Evolutionary conservation across 2,329 filamentous ascomycete genomes (phyloP).

Genomic region (Thielaviopsis populi): DNA sequence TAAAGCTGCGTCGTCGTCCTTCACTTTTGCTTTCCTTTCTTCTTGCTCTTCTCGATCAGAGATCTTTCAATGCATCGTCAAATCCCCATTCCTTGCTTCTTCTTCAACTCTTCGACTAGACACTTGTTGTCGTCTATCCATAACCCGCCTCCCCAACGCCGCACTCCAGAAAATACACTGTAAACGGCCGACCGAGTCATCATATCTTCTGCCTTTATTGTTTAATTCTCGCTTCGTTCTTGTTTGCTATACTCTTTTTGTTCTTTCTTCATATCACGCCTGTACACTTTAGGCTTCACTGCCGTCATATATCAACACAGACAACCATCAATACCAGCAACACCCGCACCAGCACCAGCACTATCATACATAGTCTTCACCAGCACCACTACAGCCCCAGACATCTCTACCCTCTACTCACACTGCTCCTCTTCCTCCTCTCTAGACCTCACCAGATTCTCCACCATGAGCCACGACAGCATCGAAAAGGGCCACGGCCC

Average conservation of each 20-base stretch:
- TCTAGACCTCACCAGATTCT: conserved; percentile 16
- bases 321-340: background rate
- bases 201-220: background rate
- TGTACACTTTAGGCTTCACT: conserved; percentile 2
- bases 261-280: background rate
- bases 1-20: conserved; percentile 2
- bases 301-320: background rate
- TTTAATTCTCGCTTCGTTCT: background rate
- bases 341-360: background rate
- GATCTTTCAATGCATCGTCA: conserved; percentile 7
- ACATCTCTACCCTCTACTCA: conserved; percentile 13
- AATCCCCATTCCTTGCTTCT: conserved; percentile 5
- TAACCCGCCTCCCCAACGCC: conserved; percentile 1
- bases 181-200: background rate
- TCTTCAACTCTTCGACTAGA: conserved; percentile 5
- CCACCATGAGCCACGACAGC: conserved; percentile 16
- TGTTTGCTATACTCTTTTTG: background rate
- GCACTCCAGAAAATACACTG: background rate
- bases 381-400: background rate
- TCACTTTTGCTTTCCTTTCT: background rate
- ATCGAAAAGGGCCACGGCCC: conserved; percentile 15
- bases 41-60: conserved; percentile 2
- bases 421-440: conserved; percentile 1
- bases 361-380: too few relatives aligned
- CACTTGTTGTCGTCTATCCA: conserved; percentile 6